These are phyloP conservation scores for Penicillium subrubescens DNA, from an alignment of 495 filamentous ascomycete species.

Conservation along the genomic window DNA sequence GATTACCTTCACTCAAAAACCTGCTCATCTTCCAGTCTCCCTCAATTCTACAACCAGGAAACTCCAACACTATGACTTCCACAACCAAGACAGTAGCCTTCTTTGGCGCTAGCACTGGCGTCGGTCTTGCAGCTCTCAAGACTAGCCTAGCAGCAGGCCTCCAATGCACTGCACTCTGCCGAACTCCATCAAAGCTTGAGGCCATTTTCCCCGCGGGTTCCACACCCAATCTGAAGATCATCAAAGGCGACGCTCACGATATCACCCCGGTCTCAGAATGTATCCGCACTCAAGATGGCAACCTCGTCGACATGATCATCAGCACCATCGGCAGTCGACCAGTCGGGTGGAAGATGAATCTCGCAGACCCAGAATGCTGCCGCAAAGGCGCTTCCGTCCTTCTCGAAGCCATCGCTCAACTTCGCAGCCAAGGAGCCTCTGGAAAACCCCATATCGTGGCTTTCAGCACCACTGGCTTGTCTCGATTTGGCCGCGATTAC, in stretches of 20 bases:
- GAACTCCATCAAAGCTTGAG: slow-evolving; percentile 63
- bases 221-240: slow-evolving; percentile 45
- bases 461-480: slow-evolving; percentile 58
- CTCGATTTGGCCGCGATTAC: slow-evolving; percentile 49
- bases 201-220: slow-evolving; percentile 37
- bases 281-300: slow-evolving; percentile 30
- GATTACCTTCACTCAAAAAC: background rate
- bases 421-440: slow-evolving; percentile 13
- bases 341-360: slow-evolving; percentile 26
- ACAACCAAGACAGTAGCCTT: slow-evolving; percentile 42
- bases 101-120: slow-evolving; percentile 56
- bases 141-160: slow-evolving; percentile 53
- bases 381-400: slow-evolving; percentile 49
- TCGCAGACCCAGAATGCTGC: slow-evolving; percentile 62
- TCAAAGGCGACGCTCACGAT: slow-evolving; percentile 56
- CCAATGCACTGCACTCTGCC: slow-evolving; percentile 53
- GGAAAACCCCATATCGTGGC: slow-evolving; percentile 47
- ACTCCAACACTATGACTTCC: slow-evolving; percentile 13
- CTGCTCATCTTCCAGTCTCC: background rate
- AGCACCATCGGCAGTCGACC: slow-evolving; percentile 38
- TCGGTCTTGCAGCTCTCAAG: slow-evolving; percentile 48
- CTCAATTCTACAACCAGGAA: background rate
- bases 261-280: slow-evolving; percentile 36
- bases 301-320: slow-evolving; percentile 33
- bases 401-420: slow-evolving; percentile 44